Conservation (phyloP, 2,329 filamentous ascomycete genomes). For the Fusarium anthophilum region DNA sequence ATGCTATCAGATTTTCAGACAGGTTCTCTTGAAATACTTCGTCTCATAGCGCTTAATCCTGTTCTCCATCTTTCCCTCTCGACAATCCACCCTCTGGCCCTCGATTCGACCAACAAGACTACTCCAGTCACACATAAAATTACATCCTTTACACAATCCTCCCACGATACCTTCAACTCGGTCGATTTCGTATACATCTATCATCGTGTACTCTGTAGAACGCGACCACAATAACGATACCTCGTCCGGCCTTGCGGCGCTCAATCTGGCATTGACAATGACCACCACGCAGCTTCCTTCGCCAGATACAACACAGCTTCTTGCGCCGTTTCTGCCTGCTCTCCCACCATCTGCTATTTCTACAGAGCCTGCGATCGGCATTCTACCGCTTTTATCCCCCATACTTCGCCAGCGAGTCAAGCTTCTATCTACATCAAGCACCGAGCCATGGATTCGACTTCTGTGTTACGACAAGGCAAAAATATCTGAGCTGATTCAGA, state of each 20-base stretch:
- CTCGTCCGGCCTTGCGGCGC: background rate
- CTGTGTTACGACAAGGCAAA: slow-evolving; percentile 73
- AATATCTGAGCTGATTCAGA: slow-evolving; percentile 65
- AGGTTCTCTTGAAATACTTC: background rate
- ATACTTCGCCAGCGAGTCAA: slow-evolving; percentile 73
- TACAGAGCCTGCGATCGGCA: slow-evolving; percentile 62
- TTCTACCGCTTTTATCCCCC: slow-evolving; percentile 70
- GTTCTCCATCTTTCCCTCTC: slow-evolving; percentile 14
- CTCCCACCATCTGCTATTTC: slow-evolving; percentile 68
- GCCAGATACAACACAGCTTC: slow-evolving; percentile 57
- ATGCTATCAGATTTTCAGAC: background rate
- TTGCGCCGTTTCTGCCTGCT: slow-evolving; percentile 67
- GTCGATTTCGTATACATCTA: background rate
- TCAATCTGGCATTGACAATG: slow-evolving; percentile 36
- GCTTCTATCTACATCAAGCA: slow-evolving; percentile 67
- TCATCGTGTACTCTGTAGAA: slow-evolving; percentile 3
- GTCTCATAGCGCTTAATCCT: background rate
- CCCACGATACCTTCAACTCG: background rate
- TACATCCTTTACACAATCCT: background rate
- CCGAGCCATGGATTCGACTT: slow-evolving; percentile 77
- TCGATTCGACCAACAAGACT: slow-evolving; percentile 18
- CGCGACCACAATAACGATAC: slow-evolving; percentile 4
- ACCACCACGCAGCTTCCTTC: slow-evolving; percentile 47
- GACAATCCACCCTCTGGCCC: slow-evolving; percentile 10
- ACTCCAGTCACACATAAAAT: slow-evolving; percentile 30